These are phyloP conservation scores for Telopea speciosissima DNA, from an alignment of 177 flowering plant species.

Conservation along the genomic window DNA sequence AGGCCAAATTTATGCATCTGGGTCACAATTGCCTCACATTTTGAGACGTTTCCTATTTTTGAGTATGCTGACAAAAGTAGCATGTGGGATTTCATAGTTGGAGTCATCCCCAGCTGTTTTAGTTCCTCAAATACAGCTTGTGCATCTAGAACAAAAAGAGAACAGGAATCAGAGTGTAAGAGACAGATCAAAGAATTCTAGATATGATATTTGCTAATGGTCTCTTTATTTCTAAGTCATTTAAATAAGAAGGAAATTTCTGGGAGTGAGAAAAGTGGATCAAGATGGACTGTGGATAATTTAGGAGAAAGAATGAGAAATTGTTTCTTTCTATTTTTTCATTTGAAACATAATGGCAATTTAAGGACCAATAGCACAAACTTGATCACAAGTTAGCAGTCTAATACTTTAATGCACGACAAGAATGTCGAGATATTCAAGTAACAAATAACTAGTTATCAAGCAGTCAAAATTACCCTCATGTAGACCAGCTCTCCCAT, in stretches of 20 bases:
- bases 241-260: too few relatives aligned
- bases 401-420: too few relatives aligned
- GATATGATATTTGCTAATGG: too few relatives aligned
- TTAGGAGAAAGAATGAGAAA: not conserved
- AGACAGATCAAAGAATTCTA: not conserved
- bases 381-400: too few relatives aligned
- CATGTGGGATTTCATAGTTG: slow-evolving; percentile 96
- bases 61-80: slow-evolving; percentile 72
- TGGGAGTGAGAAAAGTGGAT: not conserved
- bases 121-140: slow-evolving; percentile 62
- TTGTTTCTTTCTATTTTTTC: too few relatives aligned
- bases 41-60: slow-evolving; percentile 41
- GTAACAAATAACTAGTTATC: not conserved
- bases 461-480: slow-evolving; percentile 35
- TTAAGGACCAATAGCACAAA: too few relatives aligned
- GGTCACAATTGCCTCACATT: slow-evolving; percentile 73
- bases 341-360: too few relatives aligned
- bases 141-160: slow-evolving; percentile 41
- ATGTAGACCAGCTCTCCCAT: slow-evolving; percentile 84
- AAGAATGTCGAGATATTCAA: not conserved
- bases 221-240: too few relatives aligned
- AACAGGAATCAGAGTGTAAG: not conserved
- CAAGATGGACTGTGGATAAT: not conserved
- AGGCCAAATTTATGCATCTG: slow-evolving; percentile 71
- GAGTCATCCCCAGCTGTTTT: slow-evolving; percentile 58